These are phyloP conservation scores for Crithidia fasciculata DNA, from an alignment of 208 protist species.

Conservation along the genomic window DNA sequence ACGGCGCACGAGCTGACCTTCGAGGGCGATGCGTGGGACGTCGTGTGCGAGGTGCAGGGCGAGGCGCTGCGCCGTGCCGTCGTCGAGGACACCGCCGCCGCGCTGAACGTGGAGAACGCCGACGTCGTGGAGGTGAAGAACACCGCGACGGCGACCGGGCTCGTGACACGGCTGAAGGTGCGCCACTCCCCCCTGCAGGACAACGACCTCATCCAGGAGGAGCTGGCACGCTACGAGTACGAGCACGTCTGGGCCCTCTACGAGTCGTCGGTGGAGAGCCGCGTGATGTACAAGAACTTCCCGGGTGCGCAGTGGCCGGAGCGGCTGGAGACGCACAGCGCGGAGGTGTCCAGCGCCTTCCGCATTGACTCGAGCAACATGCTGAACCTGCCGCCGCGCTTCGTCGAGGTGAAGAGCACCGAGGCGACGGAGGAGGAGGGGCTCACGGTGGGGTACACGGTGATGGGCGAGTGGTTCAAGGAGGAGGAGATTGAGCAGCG, in stretches of 20 bases:
- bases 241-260: conserved; percentile 62
- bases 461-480: conserved; percentile 30
- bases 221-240: conserved; percentile 48
- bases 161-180: conserved; percentile 38
- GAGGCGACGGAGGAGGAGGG: conserved; percentile 17
- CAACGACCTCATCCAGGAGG: conserved; percentile 49
- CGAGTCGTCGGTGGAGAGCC: conserved; percentile 33
- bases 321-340: conserved; percentile 23
- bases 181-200: conserved; percentile 48
- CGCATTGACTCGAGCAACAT: conserved; percentile 43
- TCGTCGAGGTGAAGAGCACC: conserved; percentile 36
- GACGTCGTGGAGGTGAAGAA: conserved; percentile 42
- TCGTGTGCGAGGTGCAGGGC: conserved; percentile 27
- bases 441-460: conserved; percentile 44
- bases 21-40: conserved; percentile 68
- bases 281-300: conserved; percentile 32
- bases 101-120: conserved; percentile 35
- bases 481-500: conserved; percentile 49
- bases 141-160: conserved; percentile 16
- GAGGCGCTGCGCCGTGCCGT: conserved; percentile 44
- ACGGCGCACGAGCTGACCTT: conserved; percentile 61
- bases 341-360: conserved; percentile 43
- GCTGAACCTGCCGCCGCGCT: conserved; percentile 20
- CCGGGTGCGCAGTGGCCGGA: conserved; percentile 44
- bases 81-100: conserved; percentile 42